Conservation (phyloP, 306 rosid genomes). For the Quillaja saponaria region DNA sequence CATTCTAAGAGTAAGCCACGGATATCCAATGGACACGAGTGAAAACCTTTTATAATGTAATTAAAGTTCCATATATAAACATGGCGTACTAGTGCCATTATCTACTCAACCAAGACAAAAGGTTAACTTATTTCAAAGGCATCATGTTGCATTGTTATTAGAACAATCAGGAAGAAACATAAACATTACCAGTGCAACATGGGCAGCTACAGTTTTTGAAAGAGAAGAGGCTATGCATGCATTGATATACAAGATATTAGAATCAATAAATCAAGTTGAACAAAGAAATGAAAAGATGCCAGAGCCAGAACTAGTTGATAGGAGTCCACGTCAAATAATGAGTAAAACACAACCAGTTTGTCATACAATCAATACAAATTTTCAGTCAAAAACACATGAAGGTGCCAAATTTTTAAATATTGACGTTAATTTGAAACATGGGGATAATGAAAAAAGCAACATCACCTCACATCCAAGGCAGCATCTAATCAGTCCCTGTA, state of each 20-base stretch:
- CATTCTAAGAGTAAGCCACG: too few species aligned
- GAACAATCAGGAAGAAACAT: background rate
- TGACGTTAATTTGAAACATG: background rate
- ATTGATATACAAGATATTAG: constrained; percentile 1
- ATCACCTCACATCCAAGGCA: constrained; percentile 49
- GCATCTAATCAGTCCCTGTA: constrained; percentile 39
- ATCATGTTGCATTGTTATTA: constrained; percentile 6
- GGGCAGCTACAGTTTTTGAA: constrained; percentile 10
- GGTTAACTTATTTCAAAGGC: constrained; percentile 16
- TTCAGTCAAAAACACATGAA: background rate
- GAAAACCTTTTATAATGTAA: too few species aligned
- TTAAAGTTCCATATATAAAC: too few species aligned
- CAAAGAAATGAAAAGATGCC: background rate
- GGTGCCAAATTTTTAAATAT: background rate
- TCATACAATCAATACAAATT: background rate
- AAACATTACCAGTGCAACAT: constrained; percentile 12
- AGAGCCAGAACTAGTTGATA: background rate
- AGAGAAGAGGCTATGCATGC: constrained; percentile 2
- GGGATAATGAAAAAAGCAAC: constrained; percentile 1
- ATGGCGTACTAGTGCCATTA: too few species aligned
- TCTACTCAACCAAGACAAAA: background rate
- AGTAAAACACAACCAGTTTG: background rate
- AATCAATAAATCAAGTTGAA: constrained; percentile 13
- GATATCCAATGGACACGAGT: too few species aligned
- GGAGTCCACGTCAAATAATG: background rate